phyloP scores from a whole-genome alignment of 371 early-diverging fungal species.

The Mucor circinelloides region DNA sequence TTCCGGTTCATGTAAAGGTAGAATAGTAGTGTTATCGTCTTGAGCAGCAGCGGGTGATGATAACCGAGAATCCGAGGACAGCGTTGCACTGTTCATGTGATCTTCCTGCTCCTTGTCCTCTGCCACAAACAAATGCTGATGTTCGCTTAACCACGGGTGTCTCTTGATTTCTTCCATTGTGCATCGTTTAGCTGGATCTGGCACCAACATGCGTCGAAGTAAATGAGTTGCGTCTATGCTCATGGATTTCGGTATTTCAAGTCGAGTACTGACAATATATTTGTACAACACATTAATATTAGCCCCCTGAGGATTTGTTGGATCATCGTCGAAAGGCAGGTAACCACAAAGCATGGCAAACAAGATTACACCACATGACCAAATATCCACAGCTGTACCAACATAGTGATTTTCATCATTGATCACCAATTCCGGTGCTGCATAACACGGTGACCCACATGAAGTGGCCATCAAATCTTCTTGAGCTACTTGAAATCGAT shows the following conservation, averaged over 20 bases:
- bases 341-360: slow-evolving; percentile 98
- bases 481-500: slow-evolving; percentile 75
- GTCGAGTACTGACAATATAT: slow-evolving; percentile 89
- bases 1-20: slow-evolving; percentile 13
- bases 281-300: slow-evolving; percentile 96
- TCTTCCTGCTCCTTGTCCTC: slow-evolving; percentile 7
- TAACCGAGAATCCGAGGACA: not conserved
- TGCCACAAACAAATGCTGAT: slow-evolving; percentile 35
- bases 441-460: slow-evolving; percentile 98
- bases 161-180: slow-evolving; percentile 84
- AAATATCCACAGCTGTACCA: slow-evolving; percentile 97
- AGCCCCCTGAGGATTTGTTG: slow-evolving; percentile 94
- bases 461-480: slow-evolving; percentile 89
- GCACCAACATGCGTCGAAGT: slow-evolving; percentile 89
- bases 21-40: not conserved
- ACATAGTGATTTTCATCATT: slow-evolving; percentile 91
- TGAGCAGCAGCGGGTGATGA: not conserved
- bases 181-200: slow-evolving; percentile 86
- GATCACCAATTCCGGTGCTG: slow-evolving; percentile 97
- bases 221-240: slow-evolving; percentile 79
- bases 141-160: slow-evolving; percentile 70
- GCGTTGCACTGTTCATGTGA: not conserved
- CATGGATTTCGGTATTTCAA: slow-evolving; percentile 91
- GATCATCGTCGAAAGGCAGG: slow-evolving; percentile 99
- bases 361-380: slow-evolving; percentile 95